Evolutionary conservation across 1,139 yeast species (phyloP).

Genomic region (Dujonia santamariae): DNA sequence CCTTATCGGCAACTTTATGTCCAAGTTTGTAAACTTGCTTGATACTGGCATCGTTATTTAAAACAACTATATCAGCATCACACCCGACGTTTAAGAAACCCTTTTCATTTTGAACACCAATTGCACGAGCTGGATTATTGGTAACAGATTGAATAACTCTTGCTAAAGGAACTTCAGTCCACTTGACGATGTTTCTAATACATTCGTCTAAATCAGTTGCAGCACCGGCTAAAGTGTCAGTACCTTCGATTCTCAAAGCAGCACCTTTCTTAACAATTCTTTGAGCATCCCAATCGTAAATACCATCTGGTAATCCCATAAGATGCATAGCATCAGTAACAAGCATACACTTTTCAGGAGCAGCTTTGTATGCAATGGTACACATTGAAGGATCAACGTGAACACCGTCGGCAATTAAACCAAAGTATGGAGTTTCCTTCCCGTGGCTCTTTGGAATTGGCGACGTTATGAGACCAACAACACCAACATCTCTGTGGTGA

Average conservation of each 20-base stretch:
- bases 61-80: slow-evolving; percentile 57
- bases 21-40: slow-evolving; percentile 54
- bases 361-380: slow-evolving; percentile 50
- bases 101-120: slow-evolving; percentile 42
- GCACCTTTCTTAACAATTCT: slow-evolving; percentile 50
- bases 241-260: slow-evolving; percentile 48
- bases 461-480: slow-evolving; percentile 51
- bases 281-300: slow-evolving; percentile 49
- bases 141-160: slow-evolving; percentile 58
- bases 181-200: slow-evolving; percentile 49
- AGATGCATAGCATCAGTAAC: slow-evolving; percentile 64
- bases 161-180: slow-evolving; percentile 51
- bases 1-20: slow-evolving; percentile 19
- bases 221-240: slow-evolving; percentile 62
- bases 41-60: slow-evolving; percentile 45
- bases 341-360: slow-evolving; percentile 54
- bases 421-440: slow-evolving; percentile 46
- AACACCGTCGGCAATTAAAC: slow-evolving; percentile 60
- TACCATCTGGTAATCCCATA: slow-evolving; percentile 51
- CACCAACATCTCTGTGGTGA: slow-evolving; percentile 61
- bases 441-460: slow-evolving; percentile 25
- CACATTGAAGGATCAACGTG: slow-evolving; percentile 62
- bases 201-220: slow-evolving; percentile 58
- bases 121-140: slow-evolving; percentile 52
- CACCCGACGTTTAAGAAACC: slow-evolving; percentile 55